Evolutionary conservation across 768 basidiomycete species (phyloP).

Genomic region (Suillus americanus): DNA sequence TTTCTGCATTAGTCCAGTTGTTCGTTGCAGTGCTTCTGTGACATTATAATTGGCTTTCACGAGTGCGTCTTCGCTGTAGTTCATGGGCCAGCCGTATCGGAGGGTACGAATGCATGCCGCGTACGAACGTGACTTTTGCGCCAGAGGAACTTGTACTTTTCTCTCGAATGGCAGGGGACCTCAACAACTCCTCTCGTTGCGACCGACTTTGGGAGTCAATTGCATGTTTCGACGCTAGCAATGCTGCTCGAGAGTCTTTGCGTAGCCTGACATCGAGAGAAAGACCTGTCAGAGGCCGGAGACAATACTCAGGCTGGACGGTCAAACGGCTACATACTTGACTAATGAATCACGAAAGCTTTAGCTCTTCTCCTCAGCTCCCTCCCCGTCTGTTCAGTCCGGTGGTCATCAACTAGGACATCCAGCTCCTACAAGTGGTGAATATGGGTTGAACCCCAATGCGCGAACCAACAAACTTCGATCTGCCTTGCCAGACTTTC

Average conservation of each 20-base stretch:
- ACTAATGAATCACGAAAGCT: conserved; percentile 45
- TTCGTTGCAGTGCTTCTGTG: conserved; percentile 84
- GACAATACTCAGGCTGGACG: neutral
- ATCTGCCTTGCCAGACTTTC: conserved; percentile 60
- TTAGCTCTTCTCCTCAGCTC: conserved; percentile 52
- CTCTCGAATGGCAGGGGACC: conserved; percentile 48
- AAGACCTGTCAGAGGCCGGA: conserved; percentile 4
- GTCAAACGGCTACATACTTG: conserved; percentile 40
- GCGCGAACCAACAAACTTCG: conserved; percentile 46
- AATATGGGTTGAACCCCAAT: neutral
- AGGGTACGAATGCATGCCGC: neutral
- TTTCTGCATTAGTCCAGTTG: conserved; percentile 82
- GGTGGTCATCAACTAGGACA: conserved; percentile 70
- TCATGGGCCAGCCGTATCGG: conserved; percentile 3
- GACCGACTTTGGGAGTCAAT: conserved; percentile 64
- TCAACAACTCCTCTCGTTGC: conserved; percentile 60
- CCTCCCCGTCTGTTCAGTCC: conserved; percentile 48
- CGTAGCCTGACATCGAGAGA: conserved; percentile 44
- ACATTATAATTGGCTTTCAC: conserved; percentile 90
- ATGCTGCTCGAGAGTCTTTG: conserved; percentile 52
- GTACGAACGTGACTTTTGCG: conserved; percentile 63
- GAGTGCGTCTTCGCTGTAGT: conserved; percentile 70
- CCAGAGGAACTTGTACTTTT: conserved; percentile 39
- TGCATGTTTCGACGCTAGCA: conserved; percentile 44
- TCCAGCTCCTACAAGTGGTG: conserved; percentile 55